A percentile compares a stretch with the other conserved stretches of the same genome.
phyloP scores from a whole-genome alignment of 148 eudicot species.

The Rhododendron ovatum region DNA sequence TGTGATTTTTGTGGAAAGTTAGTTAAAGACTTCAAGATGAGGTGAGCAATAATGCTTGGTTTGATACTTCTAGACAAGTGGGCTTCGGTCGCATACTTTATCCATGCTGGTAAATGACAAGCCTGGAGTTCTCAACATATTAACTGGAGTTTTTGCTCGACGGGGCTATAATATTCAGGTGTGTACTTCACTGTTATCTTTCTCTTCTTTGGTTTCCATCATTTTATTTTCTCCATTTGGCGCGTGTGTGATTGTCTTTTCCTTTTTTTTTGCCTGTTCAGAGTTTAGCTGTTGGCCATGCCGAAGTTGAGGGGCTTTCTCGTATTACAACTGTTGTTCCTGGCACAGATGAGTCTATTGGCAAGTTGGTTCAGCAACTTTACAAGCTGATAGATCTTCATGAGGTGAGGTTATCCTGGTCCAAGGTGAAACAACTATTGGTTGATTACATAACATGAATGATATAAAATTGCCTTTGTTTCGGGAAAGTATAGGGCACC shows the following conservation, averaged over 20 bases:
- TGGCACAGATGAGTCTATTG: slow-evolving; percentile 81
- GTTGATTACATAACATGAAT: not conserved
- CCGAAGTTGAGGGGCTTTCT: slow-evolving; percentile 79
- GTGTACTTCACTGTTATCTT: not conserved
- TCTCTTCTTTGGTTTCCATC: slow-evolving; percentile 9
- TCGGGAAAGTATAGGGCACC: not conserved
- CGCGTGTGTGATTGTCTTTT: not conserved
- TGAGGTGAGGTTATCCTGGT: slow-evolving; percentile 46
- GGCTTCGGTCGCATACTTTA: slow-evolving; percentile 80
- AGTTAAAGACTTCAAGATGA: not conserved
- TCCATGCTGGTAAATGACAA: slow-evolving; percentile 76
- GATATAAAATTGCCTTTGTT: not conserved
- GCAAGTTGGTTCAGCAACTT: slow-evolving; percentile 83
- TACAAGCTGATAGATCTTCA: slow-evolving; percentile 73
- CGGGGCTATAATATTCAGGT: slow-evolving; percentile 95
- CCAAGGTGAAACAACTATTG: not conserved
- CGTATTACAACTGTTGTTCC: slow-evolving; percentile 95
- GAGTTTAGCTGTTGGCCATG: slow-evolving; percentile 94
- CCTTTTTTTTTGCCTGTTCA: slow-evolving; percentile 16
- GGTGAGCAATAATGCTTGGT: slow-evolving; percentile 6
- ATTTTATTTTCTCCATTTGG: not conserved
- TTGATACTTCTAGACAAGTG: slow-evolving; percentile 59
- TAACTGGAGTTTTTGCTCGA: slow-evolving; percentile 80
- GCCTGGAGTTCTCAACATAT: slow-evolving; percentile 87
- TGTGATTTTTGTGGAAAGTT: not conserved